These are phyloP conservation scores for Gigaspora rosea DNA, from an alignment of 192 early-diverging fungal genomes.

Conservation along the genomic window DNA sequence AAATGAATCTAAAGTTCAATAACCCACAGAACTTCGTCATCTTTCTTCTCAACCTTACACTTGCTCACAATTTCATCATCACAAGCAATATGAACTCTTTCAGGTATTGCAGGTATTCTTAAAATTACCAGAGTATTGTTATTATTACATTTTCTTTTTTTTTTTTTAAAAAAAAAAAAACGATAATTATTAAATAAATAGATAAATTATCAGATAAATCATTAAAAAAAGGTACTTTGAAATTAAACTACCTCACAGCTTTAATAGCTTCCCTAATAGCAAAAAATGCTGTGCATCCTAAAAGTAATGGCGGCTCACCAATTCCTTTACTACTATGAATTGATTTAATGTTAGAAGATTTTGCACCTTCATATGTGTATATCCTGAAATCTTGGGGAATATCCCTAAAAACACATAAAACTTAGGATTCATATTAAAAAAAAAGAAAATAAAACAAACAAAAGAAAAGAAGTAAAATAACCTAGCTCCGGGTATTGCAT, in stretches of 20 bases:
- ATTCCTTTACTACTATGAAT: conserved; percentile 39
- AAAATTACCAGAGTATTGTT: conserved; percentile 36
- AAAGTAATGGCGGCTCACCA: conserved; percentile 84
- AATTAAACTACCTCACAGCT: conserved; percentile 49
- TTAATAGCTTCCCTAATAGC: conserved; percentile 78
- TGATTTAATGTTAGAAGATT: conserved; percentile 62
- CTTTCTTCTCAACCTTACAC: no score
- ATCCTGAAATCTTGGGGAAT: conserved; percentile 83
- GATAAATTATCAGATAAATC: no score
- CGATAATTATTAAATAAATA: no score
- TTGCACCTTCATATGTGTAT: conserved; percentile 50
- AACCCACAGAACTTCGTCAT: no score
- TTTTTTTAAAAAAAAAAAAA: no score
- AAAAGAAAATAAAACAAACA: neutral
- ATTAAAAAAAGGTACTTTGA: no score
- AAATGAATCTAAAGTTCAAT: no score
- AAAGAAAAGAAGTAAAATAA: neutral
- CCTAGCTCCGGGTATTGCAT: conserved; percentile 85
- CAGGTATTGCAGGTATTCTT: conserved; percentile 75
- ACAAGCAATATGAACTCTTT: conserved; percentile 63
- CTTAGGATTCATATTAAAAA: neutral
- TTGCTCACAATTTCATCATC: no score
- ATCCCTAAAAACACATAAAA: conserved; percentile 44
- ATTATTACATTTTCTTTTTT: conserved; percentile 11
- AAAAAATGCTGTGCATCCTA: conserved; percentile 75